Conservation (phyloP, 257 asterid genomes). For the Solanum paucissectum region DNA sequence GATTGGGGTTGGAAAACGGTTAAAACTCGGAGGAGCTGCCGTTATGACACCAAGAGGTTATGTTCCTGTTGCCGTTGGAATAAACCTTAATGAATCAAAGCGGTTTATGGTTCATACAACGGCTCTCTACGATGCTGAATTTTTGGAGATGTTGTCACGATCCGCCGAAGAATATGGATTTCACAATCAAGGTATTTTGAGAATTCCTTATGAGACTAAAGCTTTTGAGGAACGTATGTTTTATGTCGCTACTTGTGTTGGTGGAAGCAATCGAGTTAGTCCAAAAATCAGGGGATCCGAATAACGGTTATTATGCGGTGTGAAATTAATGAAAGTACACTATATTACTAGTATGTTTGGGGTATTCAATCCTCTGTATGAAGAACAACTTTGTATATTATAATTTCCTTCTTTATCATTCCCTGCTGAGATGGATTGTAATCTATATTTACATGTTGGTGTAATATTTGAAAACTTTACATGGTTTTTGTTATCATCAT, state of each 20-base stretch:
- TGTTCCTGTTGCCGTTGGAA: conserved; percentile 50
- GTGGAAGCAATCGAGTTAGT: neutral
- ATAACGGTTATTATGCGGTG: neutral
- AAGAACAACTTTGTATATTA: neutral
- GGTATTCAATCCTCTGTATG: neutral
- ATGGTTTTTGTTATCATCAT: neutral
- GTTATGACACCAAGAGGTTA: conserved; percentile 35
- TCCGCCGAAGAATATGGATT: conserved; percentile 67
- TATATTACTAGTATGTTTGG: neutral
- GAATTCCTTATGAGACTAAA: conserved; percentile 41
- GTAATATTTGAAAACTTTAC: neutral
- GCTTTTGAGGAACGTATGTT: conserved; percentile 39
- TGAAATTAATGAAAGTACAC: neutral
- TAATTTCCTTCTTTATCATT: neutral
- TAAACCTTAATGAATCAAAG: conserved; percentile 16
- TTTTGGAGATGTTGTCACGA: conserved; percentile 32
- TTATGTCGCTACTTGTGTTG: neutral
- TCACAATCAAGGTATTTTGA: conserved; percentile 37
- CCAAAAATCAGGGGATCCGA: neutral
- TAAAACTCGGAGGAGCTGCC: conserved; percentile 1
- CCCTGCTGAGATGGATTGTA: neutral
- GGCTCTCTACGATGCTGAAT: conserved; percentile 36
- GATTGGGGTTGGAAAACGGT: conserved; percentile 7
- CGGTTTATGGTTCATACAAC: conserved; percentile 43
- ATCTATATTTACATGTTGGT: neutral